Base-by-base conservation (phyloP, 495 filamentous ascomycete species). In the Neurospora cerealis region DNA sequence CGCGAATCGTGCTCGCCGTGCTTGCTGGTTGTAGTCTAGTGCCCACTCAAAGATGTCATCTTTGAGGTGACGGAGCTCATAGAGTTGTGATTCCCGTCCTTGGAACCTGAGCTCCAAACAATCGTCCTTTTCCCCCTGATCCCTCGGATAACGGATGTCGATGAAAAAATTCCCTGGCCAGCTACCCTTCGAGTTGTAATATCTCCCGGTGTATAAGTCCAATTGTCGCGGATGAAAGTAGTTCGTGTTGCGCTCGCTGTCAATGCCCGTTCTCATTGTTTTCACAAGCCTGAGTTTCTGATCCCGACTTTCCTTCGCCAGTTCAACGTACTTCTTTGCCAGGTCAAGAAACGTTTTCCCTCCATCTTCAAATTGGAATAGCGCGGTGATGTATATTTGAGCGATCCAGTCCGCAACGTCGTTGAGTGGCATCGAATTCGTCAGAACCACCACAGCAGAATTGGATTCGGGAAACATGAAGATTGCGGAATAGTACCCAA, bases 351-450 rank as follows among this genome's bases (percentile, higher is more conserved):
- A 54, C 21, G 46, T 54, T 28, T 24, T 28, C 11, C 21, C 46
- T 1, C 24, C 24, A 0, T 62, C 66, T 9, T 34, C 38, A 28
- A 72, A 44, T 36, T 73, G 72, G 7, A 82, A 74, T 2, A 82
- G 60, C 0, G 73, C 69, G 42, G 78, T 66, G 28, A 81, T 72
- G 21, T 78, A n/a, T 9, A 78, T 37, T 39, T 79, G 79, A 24
- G 70, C 46, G 21, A 82, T 73, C 77, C 77, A 83, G 74, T 82
- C 81, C 28, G 79, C 42, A 2, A 69, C 69, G 48, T 83, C 81
- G 38, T 74, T 76, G 19, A 79, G 72, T 10, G 75, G 19, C 21
- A 78, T 17, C 4, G 75, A 70, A 71, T 83, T 82, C 9, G 72
- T 77, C 7, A 82, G 69, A 17, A 83, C 73, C 9, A 81, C 74